Base-by-base conservation (phyloP, 257 asterid species). In the Misopates orontium region DNA sequence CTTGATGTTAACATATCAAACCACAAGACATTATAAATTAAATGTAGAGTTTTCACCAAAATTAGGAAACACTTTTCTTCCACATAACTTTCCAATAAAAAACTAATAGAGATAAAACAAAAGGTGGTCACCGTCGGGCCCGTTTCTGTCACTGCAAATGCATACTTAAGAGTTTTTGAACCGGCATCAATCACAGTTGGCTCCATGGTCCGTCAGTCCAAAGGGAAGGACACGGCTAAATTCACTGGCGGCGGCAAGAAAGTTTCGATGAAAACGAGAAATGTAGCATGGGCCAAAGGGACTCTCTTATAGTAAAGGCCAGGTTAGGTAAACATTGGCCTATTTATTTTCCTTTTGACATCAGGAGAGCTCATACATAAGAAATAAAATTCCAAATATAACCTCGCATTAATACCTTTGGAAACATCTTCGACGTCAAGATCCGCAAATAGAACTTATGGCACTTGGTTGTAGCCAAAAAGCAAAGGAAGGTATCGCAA, bases 101-200 rank as follows among this genome's bases (percentile, higher is more conserved):
- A 15, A n/a, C 72, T 4, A 36, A 36, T 44, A 21, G 18, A 42
- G 32, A 22, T 23, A 44, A 52, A 19, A 58, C n/a, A 36, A 24
- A 9, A 19, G 40, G 39, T 20, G 41, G 47, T 63, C 58, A 77
- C 80, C 82, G 56, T 55, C 47, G 82, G 80, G 54, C 51, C 59
- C 67, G 32, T 36, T 17, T 74, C 59, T 17, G 71, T 66, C 51
- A 50, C 31, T 53, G 82, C 76, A 18, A 71, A 67, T 60, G 64
- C 65, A 61, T 25, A 77, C 44, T 68, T 80, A 16, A 71, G 5
- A 68, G 74, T 48, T 60, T 56, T 61, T 59, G 85, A 67, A 68
- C 82, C 77, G 61, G 66, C 72, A 17, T 74, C 80, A 51, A 80
- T 74, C 39, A 80, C 83, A 36, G 70, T 72, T 5, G 85, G 75